phyloP scores from a whole-genome alignment of 139 green algal genomes.

The Volvox reticuliferus region DNA sequence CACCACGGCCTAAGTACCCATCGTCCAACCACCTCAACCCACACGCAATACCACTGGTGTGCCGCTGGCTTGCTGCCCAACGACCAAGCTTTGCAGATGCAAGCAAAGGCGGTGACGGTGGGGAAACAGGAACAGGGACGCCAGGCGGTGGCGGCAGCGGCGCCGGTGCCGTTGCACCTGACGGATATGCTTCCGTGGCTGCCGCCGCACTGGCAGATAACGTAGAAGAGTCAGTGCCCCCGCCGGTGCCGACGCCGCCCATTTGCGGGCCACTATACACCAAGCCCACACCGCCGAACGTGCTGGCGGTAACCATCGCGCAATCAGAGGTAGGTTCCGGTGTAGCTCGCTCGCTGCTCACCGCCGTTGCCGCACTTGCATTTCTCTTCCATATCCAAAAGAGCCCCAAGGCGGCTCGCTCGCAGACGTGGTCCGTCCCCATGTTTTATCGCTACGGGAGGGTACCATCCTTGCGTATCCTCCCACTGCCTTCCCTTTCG shows the following conservation, averaged over 20 bases:
- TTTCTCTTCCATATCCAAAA: too few relatives aligned
- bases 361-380: too few relatives aligned
- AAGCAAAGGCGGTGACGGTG: background rate
- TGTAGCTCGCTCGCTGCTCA: too few relatives aligned
- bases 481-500: background rate
- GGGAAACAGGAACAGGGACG: background rate
- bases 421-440: too few relatives aligned
- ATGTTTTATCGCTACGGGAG: too few relatives aligned
- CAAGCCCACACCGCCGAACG: slow-evolving; percentile 55
- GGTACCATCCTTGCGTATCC: background rate
- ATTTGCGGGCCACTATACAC: slow-evolving; percentile 59
- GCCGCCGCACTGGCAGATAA: background rate
- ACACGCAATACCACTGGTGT: too few relatives aligned
- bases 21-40: too few relatives aligned
- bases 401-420: too few relatives aligned
- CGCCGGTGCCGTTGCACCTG: background rate
- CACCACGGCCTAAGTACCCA: too few relatives aligned
- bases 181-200: background rate
- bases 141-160: background rate
- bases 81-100: background rate
- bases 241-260: background rate
- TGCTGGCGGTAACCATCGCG: slow-evolving; percentile 49
- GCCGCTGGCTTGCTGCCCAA: background rate
- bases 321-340: slow-evolving; percentile 6
- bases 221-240: background rate